Percentiles rank a stretch among this genome's conserved stretches.
Evolutionary conservation across 306 rosid species (phyloP).

Genomic region (Morella rubra): DNA sequence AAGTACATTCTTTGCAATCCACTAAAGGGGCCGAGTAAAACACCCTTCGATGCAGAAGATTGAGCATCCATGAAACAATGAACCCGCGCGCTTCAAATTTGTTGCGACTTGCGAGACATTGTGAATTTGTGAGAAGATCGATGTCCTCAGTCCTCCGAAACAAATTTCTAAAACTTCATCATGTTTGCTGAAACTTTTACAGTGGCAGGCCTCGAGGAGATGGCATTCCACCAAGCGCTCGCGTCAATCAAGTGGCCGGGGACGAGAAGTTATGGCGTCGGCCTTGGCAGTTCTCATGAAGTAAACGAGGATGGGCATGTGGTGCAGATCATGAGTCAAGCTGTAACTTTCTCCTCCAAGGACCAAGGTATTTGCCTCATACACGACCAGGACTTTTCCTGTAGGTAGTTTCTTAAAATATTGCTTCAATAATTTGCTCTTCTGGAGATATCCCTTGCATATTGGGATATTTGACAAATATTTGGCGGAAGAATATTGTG

Average conservation of each 20-base stretch:
- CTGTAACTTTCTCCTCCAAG: slow-evolving; percentile 11
- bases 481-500: not conserved
- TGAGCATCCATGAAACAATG: no score
- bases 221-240: slow-evolving; percentile 24
- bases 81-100: slow-evolving; percentile 15
- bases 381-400: slow-evolving; percentile 11
- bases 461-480: not conserved
- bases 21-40: no score
- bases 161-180: not conserved
- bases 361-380: slow-evolving; percentile 15
- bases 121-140: no score
- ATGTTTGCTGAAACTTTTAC: not conserved
- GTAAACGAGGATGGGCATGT: slow-evolving; percentile 17
- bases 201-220: slow-evolving; percentile 10
- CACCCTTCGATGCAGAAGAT: no score
- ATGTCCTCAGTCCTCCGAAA: not conserved
- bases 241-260: no score
- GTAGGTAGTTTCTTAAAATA: no score
- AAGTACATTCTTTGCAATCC: no score
- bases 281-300: slow-evolving; percentile 15
- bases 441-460: not conserved
- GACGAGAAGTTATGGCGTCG: not conserved
- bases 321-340: slow-evolving; percentile 14
- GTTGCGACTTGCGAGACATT: not conserved
- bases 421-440: slow-evolving; percentile 8